Evolutionary conservation across 1,284 basidiomycete species (phyloP).

Genomic region (Cutaneotrichosporon daszewskae): DNA sequence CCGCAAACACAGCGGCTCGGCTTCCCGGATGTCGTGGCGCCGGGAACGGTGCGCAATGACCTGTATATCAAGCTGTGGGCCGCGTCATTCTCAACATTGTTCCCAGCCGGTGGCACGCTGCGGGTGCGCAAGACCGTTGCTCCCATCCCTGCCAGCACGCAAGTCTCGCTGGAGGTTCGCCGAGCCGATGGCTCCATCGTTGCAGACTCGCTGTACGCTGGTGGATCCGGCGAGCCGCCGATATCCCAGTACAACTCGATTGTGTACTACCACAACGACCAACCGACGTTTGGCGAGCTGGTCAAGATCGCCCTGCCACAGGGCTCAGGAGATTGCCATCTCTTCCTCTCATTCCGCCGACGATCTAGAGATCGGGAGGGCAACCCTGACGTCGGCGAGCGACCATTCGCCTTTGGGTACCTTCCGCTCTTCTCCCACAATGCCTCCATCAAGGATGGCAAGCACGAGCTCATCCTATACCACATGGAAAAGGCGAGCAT

Average conservation of each 20-base stretch:
- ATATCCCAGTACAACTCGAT: constrained; percentile 80
- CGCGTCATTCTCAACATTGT: constrained; percentile 61
- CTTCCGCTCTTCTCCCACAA: constrained; percentile 76
- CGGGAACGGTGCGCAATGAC: constrained; percentile 86
- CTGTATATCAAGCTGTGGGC: constrained; percentile 92
- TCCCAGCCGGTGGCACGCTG: constrained; percentile 47
- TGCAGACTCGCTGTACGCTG: constrained; percentile 68
- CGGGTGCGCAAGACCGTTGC: constrained; percentile 36
- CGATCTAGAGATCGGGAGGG: constrained; percentile 54
- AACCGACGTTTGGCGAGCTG: constrained; percentile 87
- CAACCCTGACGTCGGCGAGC: constrained; percentile 55
- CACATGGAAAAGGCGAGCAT: constrained; percentile 61
- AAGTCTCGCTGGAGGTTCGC: constrained; percentile 85
- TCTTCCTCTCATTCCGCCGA: constrained; percentile 84
- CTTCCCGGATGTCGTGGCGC: constrained; percentile 94
- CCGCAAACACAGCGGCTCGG: constrained; percentile 83
- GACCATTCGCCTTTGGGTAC: constrained; percentile 87
- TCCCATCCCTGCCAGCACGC: constrained; percentile 57
- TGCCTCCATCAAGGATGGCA: constrained; percentile 85
- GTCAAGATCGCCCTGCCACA: constrained; percentile 78
- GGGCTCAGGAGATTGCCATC: constrained; percentile 69
- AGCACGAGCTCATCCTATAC: constrained; percentile 77
- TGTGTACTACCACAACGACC: constrained; percentile 76
- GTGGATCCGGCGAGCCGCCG: constrained; percentile 77
- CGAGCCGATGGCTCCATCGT: constrained; percentile 62